Conservation (phyloP, 192 early-diverging fungal species). For the Backusella macrospora region DNA sequence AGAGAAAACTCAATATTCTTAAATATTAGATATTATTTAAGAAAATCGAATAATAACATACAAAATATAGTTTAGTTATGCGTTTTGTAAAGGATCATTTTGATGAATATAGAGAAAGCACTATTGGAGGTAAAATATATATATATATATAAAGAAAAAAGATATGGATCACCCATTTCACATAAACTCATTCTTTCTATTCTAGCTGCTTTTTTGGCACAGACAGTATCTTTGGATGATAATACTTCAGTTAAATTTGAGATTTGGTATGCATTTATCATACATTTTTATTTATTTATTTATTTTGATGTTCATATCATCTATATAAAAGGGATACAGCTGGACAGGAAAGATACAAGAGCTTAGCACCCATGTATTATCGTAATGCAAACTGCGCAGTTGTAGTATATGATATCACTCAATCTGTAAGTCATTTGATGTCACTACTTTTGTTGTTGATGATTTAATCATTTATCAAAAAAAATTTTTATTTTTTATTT, state of each 20-base stretch:
- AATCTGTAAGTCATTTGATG: slow-evolving; percentile 48
- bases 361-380: slow-evolving; percentile 77
- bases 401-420: slow-evolving; percentile 78
- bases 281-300: background rate
- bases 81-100: slow-evolving; percentile 93
- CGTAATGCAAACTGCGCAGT: slow-evolving; percentile 73
- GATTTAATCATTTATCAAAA: background rate
- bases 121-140: slow-evolving; percentile 69
- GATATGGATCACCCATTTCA: no score
- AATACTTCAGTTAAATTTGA: slow-evolving; percentile 90
- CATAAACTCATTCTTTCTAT: background rate
- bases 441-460: background rate
- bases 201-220: slow-evolving; percentile 72
- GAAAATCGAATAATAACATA: background rate
- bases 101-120: slow-evolving; percentile 92
- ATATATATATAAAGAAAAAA: background rate
- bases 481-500: background rate
- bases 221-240: slow-evolving; percentile 84
- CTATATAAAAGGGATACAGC: slow-evolving; percentile 66
- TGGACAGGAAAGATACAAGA: slow-evolving; percentile 74
- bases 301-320: no score
- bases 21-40: background rate
- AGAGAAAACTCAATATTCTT: no score
- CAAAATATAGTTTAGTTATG: slow-evolving; percentile 63
- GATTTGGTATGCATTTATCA: slow-evolving; percentile 65